phyloP scores from a whole-genome alignment of 2,329 filamentous ascomycete species.

The Chrysoporthe austroafricana region DNA sequence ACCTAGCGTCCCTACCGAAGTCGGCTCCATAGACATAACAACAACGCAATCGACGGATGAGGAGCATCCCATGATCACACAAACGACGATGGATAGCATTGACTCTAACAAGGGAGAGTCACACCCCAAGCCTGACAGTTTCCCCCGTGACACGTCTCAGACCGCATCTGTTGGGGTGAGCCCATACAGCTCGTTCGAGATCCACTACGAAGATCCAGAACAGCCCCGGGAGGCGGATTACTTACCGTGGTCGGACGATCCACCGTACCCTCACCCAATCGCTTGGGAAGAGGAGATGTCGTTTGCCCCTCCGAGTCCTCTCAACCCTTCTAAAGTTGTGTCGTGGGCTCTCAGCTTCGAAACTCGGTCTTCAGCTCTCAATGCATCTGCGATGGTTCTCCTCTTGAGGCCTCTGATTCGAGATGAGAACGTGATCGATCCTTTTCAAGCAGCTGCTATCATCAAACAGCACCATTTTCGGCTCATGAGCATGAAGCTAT shows the following conservation, averaged over 20 bases:
- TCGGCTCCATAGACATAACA: conserved; percentile 30
- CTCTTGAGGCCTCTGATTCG: conserved; percentile 62
- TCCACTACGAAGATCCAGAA: conserved; percentile 43
- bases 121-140: conserved; percentile 25
- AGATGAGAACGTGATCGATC: conserved; percentile 55
- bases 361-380: conserved; percentile 57
- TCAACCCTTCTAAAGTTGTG: conserved; percentile 60
- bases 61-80: conserved; percentile 45
- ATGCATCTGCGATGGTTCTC: conserved; percentile 64
- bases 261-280: conserved; percentile 55
- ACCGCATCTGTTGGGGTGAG: conserved; percentile 30
- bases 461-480: conserved; percentile 63
- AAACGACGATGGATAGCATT: conserved; percentile 46
- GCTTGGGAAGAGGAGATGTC: conserved; percentile 23
- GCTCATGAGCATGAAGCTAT: conserved; percentile 62
- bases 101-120: conserved; percentile 22
- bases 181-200: conserved; percentile 39
- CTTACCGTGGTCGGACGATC: conserved; percentile 61
- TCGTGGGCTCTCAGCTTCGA: conserved; percentile 60
- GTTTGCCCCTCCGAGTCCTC: conserved; percentile 40
- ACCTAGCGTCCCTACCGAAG: conserved; percentile 1
- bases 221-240: conserved; percentile 60
- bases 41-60: conserved; percentile 34
- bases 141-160: conserved; percentile 19
- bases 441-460: conserved; percentile 58